A percentile compares a stretch with the other conserved stretches of the same genome.
phyloP scores from a whole-genome alignment of 1,139 yeast species.

The Eremothecium cymbalariae region DNA sequence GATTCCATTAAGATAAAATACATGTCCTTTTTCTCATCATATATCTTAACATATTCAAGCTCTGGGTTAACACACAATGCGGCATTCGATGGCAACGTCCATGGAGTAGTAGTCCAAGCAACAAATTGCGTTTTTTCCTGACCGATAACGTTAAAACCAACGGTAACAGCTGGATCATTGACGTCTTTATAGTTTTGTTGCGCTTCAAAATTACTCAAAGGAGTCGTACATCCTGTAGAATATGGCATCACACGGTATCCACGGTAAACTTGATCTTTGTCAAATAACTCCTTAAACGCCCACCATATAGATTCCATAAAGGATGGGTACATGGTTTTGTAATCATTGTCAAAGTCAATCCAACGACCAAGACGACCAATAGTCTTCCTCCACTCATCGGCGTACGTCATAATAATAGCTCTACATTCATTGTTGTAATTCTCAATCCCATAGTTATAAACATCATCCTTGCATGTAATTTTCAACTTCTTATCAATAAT shows the following conservation, averaged over 20 bases:
- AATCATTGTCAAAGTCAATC: conserved; percentile 98
- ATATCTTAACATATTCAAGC: conserved; percentile 84
- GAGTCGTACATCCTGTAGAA: conserved; percentile 94
- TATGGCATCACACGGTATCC: conserved; percentile 98
- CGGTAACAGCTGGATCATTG: conserved; percentile 89
- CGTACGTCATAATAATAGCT: conserved; percentile 94
- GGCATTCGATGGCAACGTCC: conserved; percentile 95
- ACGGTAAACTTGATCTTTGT: conserved; percentile 82
- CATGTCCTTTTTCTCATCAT: conserved; percentile 76
- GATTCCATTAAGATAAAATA: conserved; percentile 77
- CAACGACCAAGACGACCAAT: conserved; percentile 95
- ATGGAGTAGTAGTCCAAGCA: conserved; percentile 99
- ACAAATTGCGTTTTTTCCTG: conserved; percentile 78
- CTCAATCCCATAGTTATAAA: conserved; percentile 85
- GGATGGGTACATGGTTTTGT: conserved; percentile 89
- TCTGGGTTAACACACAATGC: conserved; percentile 88
- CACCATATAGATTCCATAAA: conserved; percentile 99
- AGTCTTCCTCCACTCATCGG: conserved; percentile 87
- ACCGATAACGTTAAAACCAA: conserved; percentile 74
- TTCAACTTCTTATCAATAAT: conserved; percentile 97
- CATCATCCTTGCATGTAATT: conserved; percentile 89
- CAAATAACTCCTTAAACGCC: conserved; percentile 85
- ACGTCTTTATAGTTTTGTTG: conserved; percentile 98
- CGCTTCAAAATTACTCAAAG: conserved; percentile 94
- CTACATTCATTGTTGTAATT: conserved; percentile 93